Conservation (phyloP, 192 early-diverging fungal genomes). For the Piromyces sp. region DNA sequence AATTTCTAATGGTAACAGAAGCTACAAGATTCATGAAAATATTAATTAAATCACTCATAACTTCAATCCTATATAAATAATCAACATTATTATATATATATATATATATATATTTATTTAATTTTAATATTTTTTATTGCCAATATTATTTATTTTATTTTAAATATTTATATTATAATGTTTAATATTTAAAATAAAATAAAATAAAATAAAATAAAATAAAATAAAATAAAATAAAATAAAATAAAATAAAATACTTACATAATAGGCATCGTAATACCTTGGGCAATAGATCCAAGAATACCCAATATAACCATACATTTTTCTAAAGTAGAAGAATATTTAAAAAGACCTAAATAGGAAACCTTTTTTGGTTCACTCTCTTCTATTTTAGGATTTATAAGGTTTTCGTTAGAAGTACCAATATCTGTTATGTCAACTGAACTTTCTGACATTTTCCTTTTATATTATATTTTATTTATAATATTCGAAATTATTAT, state of each 20-base stretch:
- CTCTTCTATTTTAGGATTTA: neutral
- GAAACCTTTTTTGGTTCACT: neutral
- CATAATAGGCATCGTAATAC: neutral
- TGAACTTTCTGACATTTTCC: neutral
- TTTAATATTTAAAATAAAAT: too few species aligned
- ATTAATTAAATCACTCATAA: neutral
- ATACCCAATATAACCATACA: neutral
- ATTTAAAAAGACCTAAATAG: neutral
- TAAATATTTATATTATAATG: too few species aligned
- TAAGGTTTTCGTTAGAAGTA: neutral
- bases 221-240: too few species aligned
- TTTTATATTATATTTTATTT: too few species aligned
- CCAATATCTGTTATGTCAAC: neutral
- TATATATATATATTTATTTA: too few species aligned
- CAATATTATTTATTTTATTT: too few species aligned
- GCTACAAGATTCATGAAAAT: neutral
- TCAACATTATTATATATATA: too few species aligned
- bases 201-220: too few species aligned
- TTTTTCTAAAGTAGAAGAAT: neutral
- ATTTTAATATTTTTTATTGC: too few species aligned
- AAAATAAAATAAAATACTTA: too few species aligned
- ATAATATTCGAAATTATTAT: too few species aligned
- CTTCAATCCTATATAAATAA: neutral
- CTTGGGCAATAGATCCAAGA: neutral
- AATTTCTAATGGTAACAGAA: neutral